Evolutionary conservation across 1,139 yeast genomes (phyloP).

Genomic region (Lodderomyces margitis): DNA sequence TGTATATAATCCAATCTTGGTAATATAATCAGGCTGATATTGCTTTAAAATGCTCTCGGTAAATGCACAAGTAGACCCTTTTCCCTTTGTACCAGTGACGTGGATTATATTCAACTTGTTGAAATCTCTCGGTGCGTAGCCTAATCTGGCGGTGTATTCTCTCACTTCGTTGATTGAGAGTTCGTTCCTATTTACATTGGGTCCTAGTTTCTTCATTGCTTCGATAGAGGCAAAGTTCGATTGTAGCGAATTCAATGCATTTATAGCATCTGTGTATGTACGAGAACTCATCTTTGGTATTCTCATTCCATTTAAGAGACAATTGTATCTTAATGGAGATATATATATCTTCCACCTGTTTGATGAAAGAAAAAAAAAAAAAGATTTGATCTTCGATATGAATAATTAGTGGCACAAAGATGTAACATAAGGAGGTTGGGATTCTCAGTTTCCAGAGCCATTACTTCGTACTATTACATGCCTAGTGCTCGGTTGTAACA

Average conservation of each 20-base stretch:
- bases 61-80: constrained; percentile 97
- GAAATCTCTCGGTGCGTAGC: constrained; percentile 70
- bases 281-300: constrained; percentile 14
- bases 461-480: no score
- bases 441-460: no score
- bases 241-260: constrained; percentile 81
- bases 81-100: constrained; percentile 97
- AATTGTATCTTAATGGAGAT: no score
- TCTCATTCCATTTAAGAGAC: constrained; percentile 9
- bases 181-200: constrained; percentile 57
- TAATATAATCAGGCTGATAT: constrained; percentile 39
- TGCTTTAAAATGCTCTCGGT: constrained; percentile 76
- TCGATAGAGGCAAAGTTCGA: constrained; percentile 89
- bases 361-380: constrained; percentile 2
- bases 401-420: neutral
- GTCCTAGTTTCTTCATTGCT: constrained; percentile 72
- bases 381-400: neutral
- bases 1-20: constrained; percentile 83
- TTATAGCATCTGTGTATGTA: constrained; percentile 70
- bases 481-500: no score
- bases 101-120: constrained; percentile 78
- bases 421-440: no score
- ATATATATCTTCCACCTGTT: no score
- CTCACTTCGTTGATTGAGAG: constrained; percentile 81
- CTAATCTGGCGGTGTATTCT: constrained; percentile 87